phyloP scores from a whole-genome alignment of 441 rosid genomes.

The Euphorbia celastroides region DNA sequence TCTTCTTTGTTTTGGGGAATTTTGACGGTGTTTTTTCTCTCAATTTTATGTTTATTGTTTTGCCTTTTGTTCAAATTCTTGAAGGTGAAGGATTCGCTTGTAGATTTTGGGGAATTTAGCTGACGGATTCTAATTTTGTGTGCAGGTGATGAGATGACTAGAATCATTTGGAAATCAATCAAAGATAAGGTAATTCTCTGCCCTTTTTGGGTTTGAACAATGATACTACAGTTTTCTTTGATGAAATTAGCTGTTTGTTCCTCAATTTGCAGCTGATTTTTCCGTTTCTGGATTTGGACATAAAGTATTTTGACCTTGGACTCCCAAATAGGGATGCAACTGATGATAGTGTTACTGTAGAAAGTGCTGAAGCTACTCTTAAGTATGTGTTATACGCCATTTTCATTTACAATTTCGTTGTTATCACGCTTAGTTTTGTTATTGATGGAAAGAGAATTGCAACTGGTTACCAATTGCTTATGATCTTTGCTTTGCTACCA shows the following conservation, averaged over 20 bases:
- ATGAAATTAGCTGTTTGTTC: neutral
- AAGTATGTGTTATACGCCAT: constrained; percentile 34
- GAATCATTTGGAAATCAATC: constrained; percentile 69
- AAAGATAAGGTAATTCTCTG: constrained; percentile 57
- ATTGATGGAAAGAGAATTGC: neutral
- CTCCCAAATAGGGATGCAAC: constrained; percentile 83
- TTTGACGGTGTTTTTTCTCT: neutral
- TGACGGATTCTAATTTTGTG: neutral
- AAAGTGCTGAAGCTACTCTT: constrained; percentile 85
- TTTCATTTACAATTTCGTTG: neutral
- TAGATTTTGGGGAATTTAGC: neutral
- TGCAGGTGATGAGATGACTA: constrained; percentile 87
- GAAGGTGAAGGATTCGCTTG: no score
- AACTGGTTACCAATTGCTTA: no score
- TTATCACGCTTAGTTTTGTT: neutral
- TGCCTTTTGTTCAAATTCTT: neutral
- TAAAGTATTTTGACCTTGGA: constrained; percentile 87
- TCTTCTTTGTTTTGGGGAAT: neutral
- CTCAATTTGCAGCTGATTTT: constrained; percentile 61
- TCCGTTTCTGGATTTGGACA: constrained; percentile 77
- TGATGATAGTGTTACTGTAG: constrained; percentile 68
- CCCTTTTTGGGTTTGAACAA: neutral
- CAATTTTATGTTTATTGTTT: neutral
- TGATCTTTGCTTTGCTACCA: neutral
- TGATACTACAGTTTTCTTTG: neutral